Percentiles rank a stretch among this genome's conserved stretches.
Evolutionary conservation across 225 moss, liverwort and hornwort genomes (phyloP).

Genomic region (Neckera pumila): DNA sequence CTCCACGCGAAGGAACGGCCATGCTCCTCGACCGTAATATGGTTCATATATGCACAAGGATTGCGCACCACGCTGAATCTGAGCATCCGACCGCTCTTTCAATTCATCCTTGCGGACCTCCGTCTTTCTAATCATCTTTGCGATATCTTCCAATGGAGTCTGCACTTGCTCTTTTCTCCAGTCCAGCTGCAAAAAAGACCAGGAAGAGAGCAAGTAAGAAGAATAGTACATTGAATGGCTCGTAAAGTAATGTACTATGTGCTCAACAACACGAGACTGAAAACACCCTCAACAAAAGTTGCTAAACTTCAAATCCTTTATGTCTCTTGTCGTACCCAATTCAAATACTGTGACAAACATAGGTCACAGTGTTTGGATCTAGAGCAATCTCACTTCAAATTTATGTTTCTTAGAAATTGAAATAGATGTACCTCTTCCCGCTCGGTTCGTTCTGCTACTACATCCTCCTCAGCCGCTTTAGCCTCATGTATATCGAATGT

Average conservation of each 20-base stretch:
- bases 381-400: background rate
- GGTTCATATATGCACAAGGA: conserved; percentile 81
- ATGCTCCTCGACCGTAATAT: conserved; percentile 73
- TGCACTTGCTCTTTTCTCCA: conserved; percentile 47
- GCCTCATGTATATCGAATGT: conserved; percentile 38
- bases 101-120: conserved; percentile 72
- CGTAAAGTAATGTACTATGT: background rate
- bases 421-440: conserved; percentile 56
- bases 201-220: background rate
- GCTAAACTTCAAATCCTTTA: background rate
- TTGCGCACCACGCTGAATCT: conserved; percentile 77
- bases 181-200: conserved; percentile 27
- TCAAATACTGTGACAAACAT: background rate
- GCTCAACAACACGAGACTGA: background rate
- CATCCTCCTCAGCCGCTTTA: conserved; percentile 6
- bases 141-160: conserved; percentile 71
- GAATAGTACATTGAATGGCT: background rate
- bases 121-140: conserved; percentile 68
- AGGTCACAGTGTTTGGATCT: background rate
- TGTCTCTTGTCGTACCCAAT: background rate
- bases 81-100: conserved; percentile 66
- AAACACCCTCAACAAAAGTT: background rate
- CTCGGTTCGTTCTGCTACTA: conserved; percentile 37
- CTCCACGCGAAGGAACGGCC: conserved; percentile 65
- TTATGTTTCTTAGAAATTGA: background rate